Conservation (phyloP, 2,329 filamentous ascomycete genomes). For the Magnaporthiopsis rhizophila region DNA sequence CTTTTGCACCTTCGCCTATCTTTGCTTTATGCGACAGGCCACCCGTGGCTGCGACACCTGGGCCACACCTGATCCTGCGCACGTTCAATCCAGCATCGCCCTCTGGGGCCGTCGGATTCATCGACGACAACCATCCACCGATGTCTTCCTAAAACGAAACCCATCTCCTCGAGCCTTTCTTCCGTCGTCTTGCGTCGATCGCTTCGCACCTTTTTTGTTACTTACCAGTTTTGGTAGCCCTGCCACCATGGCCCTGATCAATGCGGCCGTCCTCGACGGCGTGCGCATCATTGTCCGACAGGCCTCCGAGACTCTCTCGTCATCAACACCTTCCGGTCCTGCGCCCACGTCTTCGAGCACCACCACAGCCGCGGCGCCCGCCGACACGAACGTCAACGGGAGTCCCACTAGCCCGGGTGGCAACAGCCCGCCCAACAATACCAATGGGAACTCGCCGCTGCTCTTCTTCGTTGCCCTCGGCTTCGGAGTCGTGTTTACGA, state of each 20-base stretch:
- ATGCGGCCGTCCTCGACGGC: slow-evolving; percentile 16
- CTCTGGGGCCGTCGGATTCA: neutral
- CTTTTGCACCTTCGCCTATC: neutral
- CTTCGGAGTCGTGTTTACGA: slow-evolving; percentile 97
- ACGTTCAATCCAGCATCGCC: neutral
- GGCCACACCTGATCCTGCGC: neutral
- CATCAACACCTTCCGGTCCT: slow-evolving; percentile 4
- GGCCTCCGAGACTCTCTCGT: slow-evolving; percentile 10
- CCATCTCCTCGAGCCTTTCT: slow-evolving; percentile 1
- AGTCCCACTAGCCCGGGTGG: slow-evolving; percentile 7
- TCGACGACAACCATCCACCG: slow-evolving; percentile 1
- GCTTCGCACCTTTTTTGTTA: too few relatives aligned
- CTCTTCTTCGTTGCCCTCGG: slow-evolving; percentile 57
- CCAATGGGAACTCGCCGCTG: slow-evolving; percentile 31
- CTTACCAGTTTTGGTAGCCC: neutral
- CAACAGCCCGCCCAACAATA: neutral
- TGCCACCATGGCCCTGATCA: slow-evolving; percentile 18
- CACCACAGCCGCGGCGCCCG: slow-evolving; percentile 10
- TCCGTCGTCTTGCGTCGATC: neutral
- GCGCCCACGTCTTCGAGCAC: slow-evolving; percentile 7
- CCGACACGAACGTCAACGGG: slow-evolving; percentile 8
- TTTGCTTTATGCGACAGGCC: neutral
- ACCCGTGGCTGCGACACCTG: neutral
- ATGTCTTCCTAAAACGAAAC: slow-evolving; percentile 3
- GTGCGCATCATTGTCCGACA: slow-evolving; percentile 20